Evolutionary conservation across 169 alveolate genomes (phyloP).

Genomic region (Cryptosporidium sp.): DNA sequence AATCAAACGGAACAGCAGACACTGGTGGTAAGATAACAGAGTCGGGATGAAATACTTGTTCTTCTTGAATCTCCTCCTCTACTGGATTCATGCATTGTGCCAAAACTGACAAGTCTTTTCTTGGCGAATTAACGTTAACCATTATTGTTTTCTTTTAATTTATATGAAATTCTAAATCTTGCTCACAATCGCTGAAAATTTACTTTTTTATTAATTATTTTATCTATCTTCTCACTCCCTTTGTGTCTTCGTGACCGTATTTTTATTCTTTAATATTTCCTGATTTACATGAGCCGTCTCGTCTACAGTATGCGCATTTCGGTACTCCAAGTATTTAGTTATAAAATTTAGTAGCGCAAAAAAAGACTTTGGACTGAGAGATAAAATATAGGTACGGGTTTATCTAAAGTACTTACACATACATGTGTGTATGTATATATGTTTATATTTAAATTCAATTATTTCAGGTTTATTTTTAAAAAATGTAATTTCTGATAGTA

Average conservation of each 20-base stretch:
- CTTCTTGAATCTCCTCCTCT: constrained; percentile 41
- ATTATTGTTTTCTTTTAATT: background rate
- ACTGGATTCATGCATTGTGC: constrained; percentile 62
- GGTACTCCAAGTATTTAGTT: background rate
- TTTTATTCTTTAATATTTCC: background rate
- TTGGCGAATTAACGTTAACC: constrained; percentile 65
- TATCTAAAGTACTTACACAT: too few relatives aligned
- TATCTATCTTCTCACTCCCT: background rate
- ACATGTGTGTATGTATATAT: too few relatives aligned
- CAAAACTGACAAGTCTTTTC: constrained; percentile 61
- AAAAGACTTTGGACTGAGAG: background rate
- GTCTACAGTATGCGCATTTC: constrained; percentile 1
- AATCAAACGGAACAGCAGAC: constrained; percentile 62
- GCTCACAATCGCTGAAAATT: background rate
- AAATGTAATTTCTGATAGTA: too few relatives aligned
- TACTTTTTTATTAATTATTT: background rate
- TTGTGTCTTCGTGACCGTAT: background rate
- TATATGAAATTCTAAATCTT: background rate
- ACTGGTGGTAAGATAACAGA: constrained; percentile 71
- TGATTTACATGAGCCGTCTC: constrained; percentile 12
- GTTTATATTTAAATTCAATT: too few relatives aligned
- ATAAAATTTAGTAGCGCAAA: background rate
- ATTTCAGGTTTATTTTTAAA: too few relatives aligned
- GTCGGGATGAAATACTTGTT: constrained; percentile 67
- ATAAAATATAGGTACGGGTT: too few relatives aligned